Percentiles rank a stretch among this genome's conserved stretches.
phyloP scores from a whole-genome alignment of 2,329 filamentous ascomycete genomes.

The Aureobasidium sp. region DNA sequence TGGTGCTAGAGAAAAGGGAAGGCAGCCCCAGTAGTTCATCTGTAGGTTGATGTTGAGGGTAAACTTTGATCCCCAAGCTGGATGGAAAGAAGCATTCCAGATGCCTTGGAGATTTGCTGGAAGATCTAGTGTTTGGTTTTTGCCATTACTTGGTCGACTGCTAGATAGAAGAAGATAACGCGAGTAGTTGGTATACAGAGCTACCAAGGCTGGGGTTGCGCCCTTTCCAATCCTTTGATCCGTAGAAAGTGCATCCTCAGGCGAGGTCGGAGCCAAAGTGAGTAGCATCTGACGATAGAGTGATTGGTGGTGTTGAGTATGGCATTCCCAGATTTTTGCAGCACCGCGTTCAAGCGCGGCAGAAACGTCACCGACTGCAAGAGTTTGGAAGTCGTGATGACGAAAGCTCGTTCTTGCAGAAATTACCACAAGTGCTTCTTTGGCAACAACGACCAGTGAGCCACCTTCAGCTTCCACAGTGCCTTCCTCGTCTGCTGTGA shows the following conservation, averaged over 20 bases:
- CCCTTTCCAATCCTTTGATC: not conserved
- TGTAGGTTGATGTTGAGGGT: slow-evolving; percentile 46
- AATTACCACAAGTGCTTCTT: slow-evolving; percentile 29
- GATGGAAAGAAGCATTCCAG: slow-evolving; percentile 35
- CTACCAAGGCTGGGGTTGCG: slow-evolving; percentile 12
- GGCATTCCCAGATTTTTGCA: not conserved
- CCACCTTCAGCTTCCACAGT: not conserved
- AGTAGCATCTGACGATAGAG: slow-evolving; percentile 24
- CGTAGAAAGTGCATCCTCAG: slow-evolving; percentile 20
- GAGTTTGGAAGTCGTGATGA: not conserved
- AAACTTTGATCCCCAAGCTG: slow-evolving; percentile 41
- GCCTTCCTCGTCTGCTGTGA: not conserved
- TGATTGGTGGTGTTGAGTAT: slow-evolving; percentile 13
- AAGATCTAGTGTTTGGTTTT: slow-evolving; percentile 22
- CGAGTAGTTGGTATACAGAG: slow-evolving; percentile 32
- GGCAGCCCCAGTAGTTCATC: slow-evolving; percentile 45
- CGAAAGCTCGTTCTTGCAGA: slow-evolving; percentile 33
- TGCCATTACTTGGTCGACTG: slow-evolving; percentile 33
- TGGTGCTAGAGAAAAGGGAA: slow-evolving; percentile 23
- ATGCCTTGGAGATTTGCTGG: slow-evolving; percentile 39
- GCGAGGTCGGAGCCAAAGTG: slow-evolving; percentile 25
- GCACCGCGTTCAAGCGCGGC: not conserved
- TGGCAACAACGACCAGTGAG: slow-evolving; percentile 28
- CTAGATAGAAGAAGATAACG: slow-evolving; percentile 16
- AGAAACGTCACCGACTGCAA: not conserved